Conservation (phyloP, 1,284 basidiomycete species). For the Trichosporon sp. region DNA sequence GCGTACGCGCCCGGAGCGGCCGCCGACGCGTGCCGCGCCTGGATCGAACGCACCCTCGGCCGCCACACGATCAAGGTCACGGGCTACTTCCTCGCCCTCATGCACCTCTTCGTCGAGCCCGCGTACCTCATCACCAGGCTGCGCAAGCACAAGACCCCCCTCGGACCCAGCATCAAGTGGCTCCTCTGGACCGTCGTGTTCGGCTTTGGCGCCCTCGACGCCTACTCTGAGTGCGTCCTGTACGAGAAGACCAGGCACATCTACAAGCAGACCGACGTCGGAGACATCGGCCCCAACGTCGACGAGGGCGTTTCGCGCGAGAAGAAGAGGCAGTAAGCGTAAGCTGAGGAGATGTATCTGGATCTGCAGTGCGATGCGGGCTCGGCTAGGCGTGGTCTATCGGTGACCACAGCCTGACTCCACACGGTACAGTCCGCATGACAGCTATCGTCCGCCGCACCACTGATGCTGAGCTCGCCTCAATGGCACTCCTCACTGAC, state of each 20-base stretch:
- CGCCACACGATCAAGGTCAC: constrained; percentile 1
- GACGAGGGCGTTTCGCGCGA: not conserved
- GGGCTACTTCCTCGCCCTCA: not conserved
- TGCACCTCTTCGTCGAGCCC: constrained; percentile 24
- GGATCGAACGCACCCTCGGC: constrained; percentile 6
- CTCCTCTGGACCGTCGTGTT: constrained; percentile 24
- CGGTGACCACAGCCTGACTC: too few species aligned
- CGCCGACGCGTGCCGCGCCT: constrained; percentile 21
- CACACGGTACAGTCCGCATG: too few species aligned
- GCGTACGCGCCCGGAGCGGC: constrained; percentile 18
- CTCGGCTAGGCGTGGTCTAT: too few species aligned
- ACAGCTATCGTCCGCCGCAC: too few species aligned
- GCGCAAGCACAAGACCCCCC: constrained; percentile 14
- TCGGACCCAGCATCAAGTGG: constrained; percentile 25
- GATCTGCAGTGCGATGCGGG: not conserved
- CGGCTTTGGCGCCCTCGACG: constrained; percentile 33
- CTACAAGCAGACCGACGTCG: constrained; percentile 34
- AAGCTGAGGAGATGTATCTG: not conserved
- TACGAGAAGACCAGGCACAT: constrained; percentile 30
- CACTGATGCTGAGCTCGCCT: too few species aligned
- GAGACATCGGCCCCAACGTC: constrained; percentile 18
- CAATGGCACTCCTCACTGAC: too few species aligned
- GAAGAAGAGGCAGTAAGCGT: constrained; percentile 13
- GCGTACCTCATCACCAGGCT: constrained; percentile 13
- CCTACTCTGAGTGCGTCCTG: constrained; percentile 33